Conservation (phyloP, 352 stramenopile genomes). For the Pythium phragmiticola region DNA sequence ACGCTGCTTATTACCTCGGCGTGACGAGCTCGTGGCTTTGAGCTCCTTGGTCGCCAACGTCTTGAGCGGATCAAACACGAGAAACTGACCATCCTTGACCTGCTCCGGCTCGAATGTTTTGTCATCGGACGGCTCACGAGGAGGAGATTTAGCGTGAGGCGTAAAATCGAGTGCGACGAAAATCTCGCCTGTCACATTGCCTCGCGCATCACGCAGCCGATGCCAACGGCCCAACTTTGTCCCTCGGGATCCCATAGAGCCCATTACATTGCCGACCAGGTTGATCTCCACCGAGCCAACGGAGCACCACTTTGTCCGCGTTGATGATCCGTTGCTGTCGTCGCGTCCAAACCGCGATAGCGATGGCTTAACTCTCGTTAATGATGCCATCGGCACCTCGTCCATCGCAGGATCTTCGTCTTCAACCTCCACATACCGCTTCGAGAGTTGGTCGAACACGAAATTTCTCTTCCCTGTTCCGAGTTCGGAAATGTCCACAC, state of each 20-base stretch:
- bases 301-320: conserved; percentile 68
- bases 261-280: conserved; percentile 84
- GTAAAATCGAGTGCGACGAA: conserved; percentile 83
- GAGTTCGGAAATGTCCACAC: conserved; percentile 68
- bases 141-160: conserved; percentile 34
- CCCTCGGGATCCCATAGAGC: conserved; percentile 47
- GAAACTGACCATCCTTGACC: conserved; percentile 78
- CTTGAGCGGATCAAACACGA: conserved; percentile 87
- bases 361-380: conserved; percentile 1
- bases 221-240: conserved; percentile 84
- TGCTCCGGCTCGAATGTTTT: conserved; percentile 63
- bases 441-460: conserved; percentile 82
- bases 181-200: conserved; percentile 81
- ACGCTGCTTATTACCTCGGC: conserved; percentile 23
- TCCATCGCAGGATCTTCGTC: conserved; percentile 52
- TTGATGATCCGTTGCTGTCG: conserved; percentile 47
- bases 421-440: conserved; percentile 87
- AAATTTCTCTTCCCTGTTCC: conserved; percentile 77
- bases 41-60: conserved; percentile 58
- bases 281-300: conserved; percentile 85
- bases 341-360: conserved; percentile 36
- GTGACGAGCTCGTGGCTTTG: conserved; percentile 25
- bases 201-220: conserved; percentile 73
- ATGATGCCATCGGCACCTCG: conserved; percentile 7
- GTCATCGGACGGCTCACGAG: conserved; percentile 23